Conservation (phyloP, 257 asterid genomes). For the Craterostigma plantagineum region DNA sequence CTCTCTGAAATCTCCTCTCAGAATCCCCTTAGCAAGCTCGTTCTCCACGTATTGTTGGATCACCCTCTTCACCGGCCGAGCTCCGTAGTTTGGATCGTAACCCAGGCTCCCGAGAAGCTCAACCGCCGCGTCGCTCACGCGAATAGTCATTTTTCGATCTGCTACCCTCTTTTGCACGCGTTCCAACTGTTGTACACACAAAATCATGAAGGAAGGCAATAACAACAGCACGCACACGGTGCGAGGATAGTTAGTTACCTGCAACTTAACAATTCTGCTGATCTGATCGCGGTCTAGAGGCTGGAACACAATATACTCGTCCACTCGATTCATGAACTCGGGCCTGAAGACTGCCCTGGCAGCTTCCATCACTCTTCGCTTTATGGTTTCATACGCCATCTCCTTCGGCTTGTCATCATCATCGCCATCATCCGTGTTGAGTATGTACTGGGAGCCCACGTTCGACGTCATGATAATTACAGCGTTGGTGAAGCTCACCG, state of each 20-base stretch:
- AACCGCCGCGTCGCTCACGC: constrained; percentile 63
- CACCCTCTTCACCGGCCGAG: constrained; percentile 89
- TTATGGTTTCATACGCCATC: constrained; percentile 49
- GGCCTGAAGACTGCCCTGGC: constrained; percentile 82
- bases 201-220: constrained; percentile 1
- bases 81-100: constrained; percentile 86
- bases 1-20: constrained; percentile 78
- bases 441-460: constrained; percentile 79
- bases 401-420: constrained; percentile 10
- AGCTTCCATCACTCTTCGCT: constrained; percentile 61
- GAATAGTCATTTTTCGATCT: constrained; percentile 59
- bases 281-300: constrained; percentile 81
- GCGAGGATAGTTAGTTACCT: constrained; percentile 19
- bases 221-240: too few relatives aligned
- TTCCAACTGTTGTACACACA: constrained; percentile 45
- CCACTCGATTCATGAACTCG: constrained; percentile 90
- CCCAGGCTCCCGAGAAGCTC: constrained; percentile 65
- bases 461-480: constrained; percentile 92
- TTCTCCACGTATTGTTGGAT: constrained; percentile 75
- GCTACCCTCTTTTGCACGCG: constrained; percentile 70
- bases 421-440: constrained; percentile 38
- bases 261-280: constrained; percentile 45
- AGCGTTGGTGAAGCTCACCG: constrained; percentile 75
- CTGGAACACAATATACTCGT: constrained; percentile 88
- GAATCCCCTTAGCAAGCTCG: constrained; percentile 80